Evolutionary conservation across 495 filamentous ascomycete genomes (phyloP), one percentile per base, ranked within the genome.

Genomic region (Penicillium cosmopolitanum): DNA sequence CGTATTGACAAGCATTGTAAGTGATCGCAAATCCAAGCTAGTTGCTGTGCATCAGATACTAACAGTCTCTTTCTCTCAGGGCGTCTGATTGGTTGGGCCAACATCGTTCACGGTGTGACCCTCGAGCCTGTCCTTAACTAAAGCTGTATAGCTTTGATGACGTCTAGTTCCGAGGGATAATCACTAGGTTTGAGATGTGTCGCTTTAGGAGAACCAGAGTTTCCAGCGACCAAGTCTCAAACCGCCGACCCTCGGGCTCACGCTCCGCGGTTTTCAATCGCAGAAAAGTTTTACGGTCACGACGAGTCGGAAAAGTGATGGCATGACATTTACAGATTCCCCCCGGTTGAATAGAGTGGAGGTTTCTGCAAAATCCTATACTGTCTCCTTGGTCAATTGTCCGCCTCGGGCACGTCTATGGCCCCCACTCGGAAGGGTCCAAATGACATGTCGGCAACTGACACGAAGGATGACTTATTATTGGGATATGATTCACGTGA

Each of bases 41-140:
- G 0, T 19, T 34, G 12, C 16, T 23, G 15, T 36, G 2, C 12
- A 36, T 16, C 28, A 19, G 50, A 19, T 34, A 23, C 35, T 54
- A 54, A 54, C 13, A 21, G 21, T 15, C 8, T 19, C 8, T 19
- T 38, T 19, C 13, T 40, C 38, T 94, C 97, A 78, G 98, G 95
- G 95, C 90, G 95, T 79, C 84, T 97, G 71, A 97, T 97, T 64
- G 93, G 94, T 66, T 97, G 94, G 93, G 93, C 93, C 48, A 96
- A 92, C 69, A 96, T 97, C 75, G 87, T 56, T 56, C 83, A 80
- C 62, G 81, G 81, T 71, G 79, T 81, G 65, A 82, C 79, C 21
- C 72, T 84, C 40, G 81, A 84, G 66, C 82, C 82, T 34, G 74
- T 76, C 53, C 63, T 79, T 59, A 74, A 82, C 66, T 84, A 79